Evolutionary conservation across 192 early-diverging fungal species (phyloP).

Genomic region (Coemansia sp.): DNA sequence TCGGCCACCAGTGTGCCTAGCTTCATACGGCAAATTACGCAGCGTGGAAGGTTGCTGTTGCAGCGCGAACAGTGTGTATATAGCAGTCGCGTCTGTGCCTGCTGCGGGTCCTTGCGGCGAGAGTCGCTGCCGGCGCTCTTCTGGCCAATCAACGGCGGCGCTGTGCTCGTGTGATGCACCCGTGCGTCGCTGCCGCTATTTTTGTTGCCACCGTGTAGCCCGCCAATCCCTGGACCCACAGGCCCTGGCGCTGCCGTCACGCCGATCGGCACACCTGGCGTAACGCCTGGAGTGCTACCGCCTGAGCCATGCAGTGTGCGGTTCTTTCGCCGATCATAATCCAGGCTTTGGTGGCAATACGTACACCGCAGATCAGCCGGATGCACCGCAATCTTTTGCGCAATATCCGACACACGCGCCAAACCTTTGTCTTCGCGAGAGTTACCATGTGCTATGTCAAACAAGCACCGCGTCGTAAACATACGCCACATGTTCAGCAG

Average conservation of each 20-base stretch:
- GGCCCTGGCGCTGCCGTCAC: conserved; percentile 6
- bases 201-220: conserved; percentile 12
- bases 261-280: neutral
- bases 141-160: conserved; percentile 27
- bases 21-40: conserved; percentile 51
- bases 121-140: conserved; percentile 10
- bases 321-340: conserved; percentile 22
- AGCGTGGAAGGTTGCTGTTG: conserved; percentile 42
- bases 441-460: conserved; percentile 86
- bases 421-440: conserved; percentile 41
- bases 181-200: conserved; percentile 15
- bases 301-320: conserved; percentile 10
- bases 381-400: conserved; percentile 58
- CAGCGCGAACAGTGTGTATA: conserved; percentile 48
- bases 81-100: conserved; percentile 32
- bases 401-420: conserved; percentile 55
- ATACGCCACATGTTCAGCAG: conserved; percentile 88
- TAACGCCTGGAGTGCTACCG: conserved; percentile 8
- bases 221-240: conserved; percentile 14
- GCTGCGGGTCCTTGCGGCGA: conserved; percentile 30
- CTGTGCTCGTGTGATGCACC: conserved; percentile 10
- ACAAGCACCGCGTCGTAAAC: conserved; percentile 79
- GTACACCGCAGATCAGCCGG: conserved; percentile 86
- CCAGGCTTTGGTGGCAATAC: conserved; percentile 72
- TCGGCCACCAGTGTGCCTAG: conserved; percentile 40